Evolutionary conservation across 2,329 filamentous ascomycete genomes (phyloP).

Genomic region (Colletotrichum ledebouriae): DNA sequence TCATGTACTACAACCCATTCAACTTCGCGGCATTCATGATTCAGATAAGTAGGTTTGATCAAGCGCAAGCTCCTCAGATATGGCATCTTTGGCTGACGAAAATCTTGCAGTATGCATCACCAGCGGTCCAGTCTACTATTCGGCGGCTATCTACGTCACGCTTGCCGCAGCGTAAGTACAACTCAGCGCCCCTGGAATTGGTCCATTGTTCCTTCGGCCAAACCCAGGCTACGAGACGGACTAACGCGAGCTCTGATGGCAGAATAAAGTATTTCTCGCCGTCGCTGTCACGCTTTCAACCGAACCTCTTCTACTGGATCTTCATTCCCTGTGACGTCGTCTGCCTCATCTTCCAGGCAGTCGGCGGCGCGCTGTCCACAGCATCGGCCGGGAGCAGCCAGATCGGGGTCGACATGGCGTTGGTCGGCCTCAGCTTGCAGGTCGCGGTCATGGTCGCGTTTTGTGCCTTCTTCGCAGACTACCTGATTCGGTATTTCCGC

Average conservation of each 20-base stretch:
- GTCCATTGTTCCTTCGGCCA: slow-evolving; percentile 55
- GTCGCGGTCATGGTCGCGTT: slow-evolving; percentile 70
- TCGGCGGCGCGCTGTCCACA: slow-evolving; percentile 67
- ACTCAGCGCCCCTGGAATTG: slow-evolving; percentile 57
- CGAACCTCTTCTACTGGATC: slow-evolving; percentile 49
- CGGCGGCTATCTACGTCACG: slow-evolving; percentile 68
- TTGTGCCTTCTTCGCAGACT: slow-evolving; percentile 61
- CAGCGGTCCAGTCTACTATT: slow-evolving; percentile 74
- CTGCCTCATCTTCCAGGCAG: slow-evolving; percentile 70
- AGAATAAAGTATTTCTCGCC: slow-evolving; percentile 13
- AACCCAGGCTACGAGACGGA: slow-evolving; percentile 50
- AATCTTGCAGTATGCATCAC: slow-evolving; percentile 66
- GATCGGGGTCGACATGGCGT: slow-evolving; percentile 70
- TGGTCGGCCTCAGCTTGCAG: slow-evolving; percentile 67
- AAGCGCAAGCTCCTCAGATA: too few species aligned
- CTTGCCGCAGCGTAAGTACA: slow-evolving; percentile 61
- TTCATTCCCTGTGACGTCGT: slow-evolving; percentile 75
- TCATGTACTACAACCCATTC: slow-evolving; percentile 67
- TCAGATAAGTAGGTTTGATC: slow-evolving; percentile 56
- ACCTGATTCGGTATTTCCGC: slow-evolving; percentile 50
- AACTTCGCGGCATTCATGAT: slow-evolving; percentile 61
- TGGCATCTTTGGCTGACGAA: too few species aligned
- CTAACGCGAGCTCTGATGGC: slow-evolving; percentile 41
- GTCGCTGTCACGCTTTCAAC: slow-evolving; percentile 44
- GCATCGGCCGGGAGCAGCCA: slow-evolving; percentile 53